Base-by-base conservation (phyloP, 1,139 yeast species). In the Hansenula lynferdii region DNA sequence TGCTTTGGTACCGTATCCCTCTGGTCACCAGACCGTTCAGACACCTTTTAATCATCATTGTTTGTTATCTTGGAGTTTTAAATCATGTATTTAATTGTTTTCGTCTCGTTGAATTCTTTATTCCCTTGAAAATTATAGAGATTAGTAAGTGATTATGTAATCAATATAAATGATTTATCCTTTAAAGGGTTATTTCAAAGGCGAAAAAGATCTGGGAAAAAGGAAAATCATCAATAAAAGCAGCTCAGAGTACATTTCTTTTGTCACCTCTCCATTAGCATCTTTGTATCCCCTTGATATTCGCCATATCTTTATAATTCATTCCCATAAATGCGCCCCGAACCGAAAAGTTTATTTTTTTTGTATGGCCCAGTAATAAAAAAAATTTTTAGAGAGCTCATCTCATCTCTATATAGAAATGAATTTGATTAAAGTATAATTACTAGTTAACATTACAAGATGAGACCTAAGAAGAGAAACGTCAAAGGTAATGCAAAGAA, bases 401-500 rank as follows among this genome's bases (percentile, higher is more conserved):
- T 30, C 33, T 30, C 33, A 28, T 7, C n/a, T n/a, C n/a, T n/a
- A n/a, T n/a, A n/a, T n/a, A n/a, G n/a, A n/a, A n/a, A n/a, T n/a
- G n/a, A n/a, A n/a, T n/a, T n/a, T n/a, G n/a, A n/a, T n/a, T n/a
- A n/a, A n/a, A n/a, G n/a, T n/a, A n/a, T n/a, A n/a, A n/a, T n/a
- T n/a, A n/a, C n/a, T n/a, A n/a, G n/a, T n/a, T n/a, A n/a, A n/a
- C n/a, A n/a, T 17, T 3, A 3, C 19, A 30, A 16, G 12, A 32
- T 32, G 35, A 57, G 60, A 61, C 77, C 84, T 51, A 85, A 83
- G 71, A 86, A 80, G 81, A 89, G 75, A 69, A 86, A 89, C 50
- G 75, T 85, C 44, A 66, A 83, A 42, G 97, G 98, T 62, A 90
- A 87, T 53, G 96, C 96, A 46, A 85, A 82, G 67, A 86, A 87